A percentile compares a stretch with the other conserved stretches of the same genome.
These are phyloP conservation scores for Coniosporium apollinis DNA, from an alignment of 495 filamentous ascomycete species.

Conservation along the genomic window DNA sequence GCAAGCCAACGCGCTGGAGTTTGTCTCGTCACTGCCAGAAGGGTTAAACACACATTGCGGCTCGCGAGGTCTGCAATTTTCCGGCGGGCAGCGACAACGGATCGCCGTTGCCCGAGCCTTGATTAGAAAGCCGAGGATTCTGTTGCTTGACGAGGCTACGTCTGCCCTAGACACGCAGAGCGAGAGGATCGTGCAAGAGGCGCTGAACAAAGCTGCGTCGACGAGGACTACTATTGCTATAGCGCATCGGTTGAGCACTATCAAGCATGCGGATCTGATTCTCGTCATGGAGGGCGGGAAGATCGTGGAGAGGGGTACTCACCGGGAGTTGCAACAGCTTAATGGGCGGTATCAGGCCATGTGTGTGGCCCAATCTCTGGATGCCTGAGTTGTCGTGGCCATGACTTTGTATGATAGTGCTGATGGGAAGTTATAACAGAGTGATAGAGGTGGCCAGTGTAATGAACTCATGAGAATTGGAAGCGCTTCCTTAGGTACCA, in stretches of 20 bases:
- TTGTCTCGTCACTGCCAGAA: slow-evolving; percentile 40
- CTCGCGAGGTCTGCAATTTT: slow-evolving; percentile 45
- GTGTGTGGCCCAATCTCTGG: slow-evolving; percentile 13
- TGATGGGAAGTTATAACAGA: too few relatives aligned
- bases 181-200: slow-evolving; percentile 53
- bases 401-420: too few relatives aligned
- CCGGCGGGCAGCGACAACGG: slow-evolving; percentile 63
- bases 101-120: slow-evolving; percentile 61
- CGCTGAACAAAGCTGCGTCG: slow-evolving; percentile 42
- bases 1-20: slow-evolving; percentile 45
- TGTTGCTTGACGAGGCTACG: slow-evolving; percentile 70
- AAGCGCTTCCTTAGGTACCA: too few relatives aligned
- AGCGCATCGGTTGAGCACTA: slow-evolving; percentile 41
- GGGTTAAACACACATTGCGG: slow-evolving; percentile 46
- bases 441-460: too few relatives aligned
- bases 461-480: too few relatives aligned
- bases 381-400: too few relatives aligned
- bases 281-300: slow-evolving; percentile 26
- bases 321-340: slow-evolving; percentile 29
- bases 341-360: slow-evolving; percentile 38
- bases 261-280: slow-evolving; percentile 38
- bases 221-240: slow-evolving; percentile 55
- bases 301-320: slow-evolving; percentile 37
- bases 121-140: slow-evolving; percentile 49
- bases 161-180: slow-evolving; percentile 56